phyloP scores from a whole-genome alignment of 805 yeast genomes.

The Saturnispora zaruensis region DNA sequence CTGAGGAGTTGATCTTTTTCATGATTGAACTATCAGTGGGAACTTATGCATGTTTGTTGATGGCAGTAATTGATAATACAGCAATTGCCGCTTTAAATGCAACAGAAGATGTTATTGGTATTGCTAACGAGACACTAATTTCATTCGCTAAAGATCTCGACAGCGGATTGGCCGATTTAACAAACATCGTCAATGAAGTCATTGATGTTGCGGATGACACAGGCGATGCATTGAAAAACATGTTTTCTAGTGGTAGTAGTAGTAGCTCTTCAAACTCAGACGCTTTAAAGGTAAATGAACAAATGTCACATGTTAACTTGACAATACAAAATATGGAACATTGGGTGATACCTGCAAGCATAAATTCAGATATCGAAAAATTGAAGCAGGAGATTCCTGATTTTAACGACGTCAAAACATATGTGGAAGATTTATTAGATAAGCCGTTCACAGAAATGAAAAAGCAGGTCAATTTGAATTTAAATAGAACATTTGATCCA shows the following conservation, averaged over 20 bases:
- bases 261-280: conserved; percentile 30
- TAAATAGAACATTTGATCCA: conserved; percentile 18
- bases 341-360: conserved; percentile 56
- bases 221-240: conserved; percentile 37
- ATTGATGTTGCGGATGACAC: conserved; percentile 36
- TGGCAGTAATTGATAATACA: conserved; percentile 65
- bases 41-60: conserved; percentile 75
- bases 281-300: conserved; percentile 25
- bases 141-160: conserved; percentile 53
- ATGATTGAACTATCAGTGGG: conserved; percentile 69
- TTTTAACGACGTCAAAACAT: conserved; percentile 54
- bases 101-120: conserved; percentile 50
- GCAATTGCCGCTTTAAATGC: conserved; percentile 67
- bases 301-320: conserved; percentile 43
- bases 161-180: conserved; percentile 53
- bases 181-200: conserved; percentile 48
- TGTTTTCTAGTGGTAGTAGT: conserved; percentile 31
- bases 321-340: conserved; percentile 48
- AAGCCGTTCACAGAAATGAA: conserved; percentile 51
- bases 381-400: conserved; percentile 51
- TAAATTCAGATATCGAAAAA: conserved; percentile 46
- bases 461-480: conserved; percentile 26
- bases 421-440: conserved; percentile 44
- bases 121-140: conserved; percentile 54
- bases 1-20: conserved; percentile 54